A percentile compares a stretch with the other conserved stretches of the same genome.
phyloP scores from a whole-genome alignment of 805 yeast species.

The Dipodascopsis uninucleata region DNA sequence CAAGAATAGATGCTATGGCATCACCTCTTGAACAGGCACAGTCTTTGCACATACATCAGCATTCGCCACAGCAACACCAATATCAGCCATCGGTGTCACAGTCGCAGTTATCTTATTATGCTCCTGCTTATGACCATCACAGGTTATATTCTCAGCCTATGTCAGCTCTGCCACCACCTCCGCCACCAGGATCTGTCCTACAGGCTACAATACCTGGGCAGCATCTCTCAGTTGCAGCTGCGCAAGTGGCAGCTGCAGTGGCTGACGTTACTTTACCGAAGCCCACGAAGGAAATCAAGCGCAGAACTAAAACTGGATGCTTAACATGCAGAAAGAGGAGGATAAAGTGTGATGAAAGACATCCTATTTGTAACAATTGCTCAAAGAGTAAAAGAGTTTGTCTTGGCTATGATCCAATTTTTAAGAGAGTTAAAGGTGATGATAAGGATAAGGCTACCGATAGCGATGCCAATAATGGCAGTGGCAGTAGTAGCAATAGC shows the following conservation, averaged over 20 bases:
- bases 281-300: slow-evolving; percentile 23
- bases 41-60: too few species aligned
- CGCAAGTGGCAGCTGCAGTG: slow-evolving; percentile 22
- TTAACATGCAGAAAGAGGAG: slow-evolving; percentile 62
- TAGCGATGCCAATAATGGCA: background rate
- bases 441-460: background rate
- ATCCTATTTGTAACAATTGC: slow-evolving; percentile 55
- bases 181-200: too few species aligned
- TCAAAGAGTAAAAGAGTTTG: slow-evolving; percentile 29
- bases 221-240: too few species aligned
- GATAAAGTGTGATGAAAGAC: slow-evolving; percentile 63
- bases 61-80: too few species aligned
- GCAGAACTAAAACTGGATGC: slow-evolving; percentile 44
- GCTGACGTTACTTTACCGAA: slow-evolving; percentile 21
- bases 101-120: too few species aligned
- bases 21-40: too few species aligned
- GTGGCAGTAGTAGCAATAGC: background rate
- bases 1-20: too few species aligned
- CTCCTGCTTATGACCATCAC: too few species aligned
- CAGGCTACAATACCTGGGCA: too few species aligned
- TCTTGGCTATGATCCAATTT: slow-evolving; percentile 28
- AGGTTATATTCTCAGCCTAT: too few species aligned
- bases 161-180: too few species aligned
- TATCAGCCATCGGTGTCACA: too few species aligned
- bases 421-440: slow-evolving; percentile 11